These are phyloP conservation scores for Coemansia sp. DNA, from an alignment of 192 early-diverging fungal genomes.

Conservation along the genomic window DNA sequence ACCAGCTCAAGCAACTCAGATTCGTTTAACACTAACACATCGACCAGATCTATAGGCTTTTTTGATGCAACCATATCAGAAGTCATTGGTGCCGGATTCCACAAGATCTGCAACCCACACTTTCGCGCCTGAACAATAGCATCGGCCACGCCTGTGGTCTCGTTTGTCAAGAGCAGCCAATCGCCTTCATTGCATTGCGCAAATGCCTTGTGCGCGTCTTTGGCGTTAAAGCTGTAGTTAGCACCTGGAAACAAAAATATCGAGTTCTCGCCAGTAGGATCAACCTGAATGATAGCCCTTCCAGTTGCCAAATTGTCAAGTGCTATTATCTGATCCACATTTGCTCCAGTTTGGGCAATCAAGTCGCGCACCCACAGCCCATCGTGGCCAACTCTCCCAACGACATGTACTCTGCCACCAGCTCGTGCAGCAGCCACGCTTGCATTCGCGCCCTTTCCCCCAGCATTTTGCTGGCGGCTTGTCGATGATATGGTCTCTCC, in stretches of 20 bases:
- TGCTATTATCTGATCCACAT: constrained; percentile 60
- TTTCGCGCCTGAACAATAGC: constrained; percentile 59
- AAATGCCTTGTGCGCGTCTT: constrained; percentile 55
- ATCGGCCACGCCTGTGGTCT: constrained; percentile 69
- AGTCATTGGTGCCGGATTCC: constrained; percentile 85
- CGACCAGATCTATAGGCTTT: constrained; percentile 57
- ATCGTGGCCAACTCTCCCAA: constrained; percentile 82
- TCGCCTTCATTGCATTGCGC: constrained; percentile 59
- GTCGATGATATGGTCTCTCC: constrained; percentile 46
- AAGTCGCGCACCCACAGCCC: constrained; percentile 72
- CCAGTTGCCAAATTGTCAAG: constrained; percentile 67
- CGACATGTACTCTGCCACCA: constrained; percentile 66
- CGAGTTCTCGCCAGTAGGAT: constrained; percentile 72
- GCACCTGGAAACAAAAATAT: constrained; percentile 84
- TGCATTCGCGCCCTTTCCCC: constrained; percentile 80
- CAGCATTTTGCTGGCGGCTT: constrained; percentile 34
- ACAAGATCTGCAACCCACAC: constrained; percentile 66
- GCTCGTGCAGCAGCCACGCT: constrained; percentile 79
- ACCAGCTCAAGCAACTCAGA: constrained; percentile 62
- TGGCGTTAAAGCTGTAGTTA: constrained; percentile 59
- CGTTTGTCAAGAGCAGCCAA: constrained; percentile 87
- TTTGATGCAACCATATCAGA: constrained; percentile 29
- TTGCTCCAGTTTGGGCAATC: constrained; percentile 64
- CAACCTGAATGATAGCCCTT: constrained; percentile 84
- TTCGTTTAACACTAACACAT: constrained; percentile 82